Conservation (phyloP, 441 rosid species). For the Arabidopsis lyrata region DNA sequence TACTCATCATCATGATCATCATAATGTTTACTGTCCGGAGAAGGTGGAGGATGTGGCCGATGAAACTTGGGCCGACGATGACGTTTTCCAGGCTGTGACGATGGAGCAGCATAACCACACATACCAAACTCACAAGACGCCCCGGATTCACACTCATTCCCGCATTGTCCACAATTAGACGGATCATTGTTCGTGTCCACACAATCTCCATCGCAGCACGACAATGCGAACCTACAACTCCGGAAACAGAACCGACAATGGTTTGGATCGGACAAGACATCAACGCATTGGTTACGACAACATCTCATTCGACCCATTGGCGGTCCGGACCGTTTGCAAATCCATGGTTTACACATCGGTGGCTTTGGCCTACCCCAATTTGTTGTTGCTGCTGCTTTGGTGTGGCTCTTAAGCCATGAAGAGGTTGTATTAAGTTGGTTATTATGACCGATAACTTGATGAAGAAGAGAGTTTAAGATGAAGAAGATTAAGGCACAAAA, state of each 20-base stretch:
- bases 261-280: slow-evolving; percentile 44
- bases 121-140: slow-evolving; percentile 47
- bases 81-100: slow-evolving; percentile 35
- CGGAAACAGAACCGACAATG: slow-evolving; percentile 43
- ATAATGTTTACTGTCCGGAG: slow-evolving; percentile 27
- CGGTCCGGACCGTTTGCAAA: slow-evolving; percentile 37
- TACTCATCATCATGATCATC: slow-evolving; percentile 36
- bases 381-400: slow-evolving; percentile 16
- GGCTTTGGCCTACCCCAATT: slow-evolving; percentile 22
- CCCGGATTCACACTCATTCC: slow-evolving; percentile 38
- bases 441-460: slow-evolving; percentile 23
- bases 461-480: slow-evolving; percentile 22
- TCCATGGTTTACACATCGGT: slow-evolving; percentile 39
- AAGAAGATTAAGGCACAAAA: slow-evolving; percentile 20
- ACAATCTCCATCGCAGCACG: slow-evolving; percentile 41
- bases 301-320: slow-evolving; percentile 42
- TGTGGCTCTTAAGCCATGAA: slow-evolving; percentile 39
- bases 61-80: slow-evolving; percentile 27
- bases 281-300: slow-evolving; percentile 44
- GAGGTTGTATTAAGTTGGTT: slow-evolving; percentile 35
- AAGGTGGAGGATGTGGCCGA: slow-evolving; percentile 33
- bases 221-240: slow-evolving; percentile 32
- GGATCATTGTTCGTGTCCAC: slow-evolving; percentile 40
- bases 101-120: slow-evolving; percentile 47
- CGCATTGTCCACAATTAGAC: slow-evolving; percentile 44